A percentile compares a stretch with the other conserved stretches of the same genome.
Conservation (phyloP, 176 grass and related monocot genomes). For the Ensete glaucum region DNA sequence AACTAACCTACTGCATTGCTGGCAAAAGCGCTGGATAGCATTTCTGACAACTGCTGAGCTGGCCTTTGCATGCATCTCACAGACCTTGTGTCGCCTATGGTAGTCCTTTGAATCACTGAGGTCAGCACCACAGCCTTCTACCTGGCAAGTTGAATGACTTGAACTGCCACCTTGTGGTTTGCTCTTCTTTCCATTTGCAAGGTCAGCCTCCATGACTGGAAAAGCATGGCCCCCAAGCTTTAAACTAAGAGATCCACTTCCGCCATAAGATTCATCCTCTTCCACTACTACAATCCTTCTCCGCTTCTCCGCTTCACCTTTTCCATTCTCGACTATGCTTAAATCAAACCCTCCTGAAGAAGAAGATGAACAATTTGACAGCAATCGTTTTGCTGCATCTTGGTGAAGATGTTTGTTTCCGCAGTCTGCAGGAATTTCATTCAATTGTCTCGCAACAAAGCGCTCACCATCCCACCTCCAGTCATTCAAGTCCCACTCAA, state of each 20-base stretch:
- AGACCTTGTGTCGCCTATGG: slow-evolving; percentile 91
- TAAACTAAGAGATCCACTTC: slow-evolving; percentile 35
- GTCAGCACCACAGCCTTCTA: slow-evolving; percentile 70
- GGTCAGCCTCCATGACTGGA: slow-evolving; percentile 2
- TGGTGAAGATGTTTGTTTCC: slow-evolving; percentile 20
- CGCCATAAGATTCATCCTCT: slow-evolving; percentile 10
- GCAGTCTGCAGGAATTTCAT: slow-evolving; percentile 11
- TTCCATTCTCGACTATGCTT: slow-evolving; percentile 9
- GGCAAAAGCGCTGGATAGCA: slow-evolving; percentile 74
- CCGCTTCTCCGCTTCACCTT: slow-evolving; percentile 62
- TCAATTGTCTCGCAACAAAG: slow-evolving; percentile 49
- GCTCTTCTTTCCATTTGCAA: slow-evolving; percentile 53
- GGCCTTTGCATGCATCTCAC: slow-evolving; percentile 95
- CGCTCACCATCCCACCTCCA: slow-evolving; percentile 23
- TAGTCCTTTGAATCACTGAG: slow-evolving; percentile 74
- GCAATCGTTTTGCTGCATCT: neutral
- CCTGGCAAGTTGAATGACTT: slow-evolving; percentile 48
- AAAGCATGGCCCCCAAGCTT: slow-evolving; percentile 23
- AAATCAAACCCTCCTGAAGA: slow-evolving; percentile 41
- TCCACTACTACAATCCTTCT: slow-evolving; percentile 45
- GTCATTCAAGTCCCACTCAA: slow-evolving; percentile 29
- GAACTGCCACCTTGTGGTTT: slow-evolving; percentile 53
- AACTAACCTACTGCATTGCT: slow-evolving; percentile 92
- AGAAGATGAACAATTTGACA: slow-evolving; percentile 41
- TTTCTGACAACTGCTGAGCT: slow-evolving; percentile 67